Evolutionary conservation across 306 rosid genomes (phyloP).

Genomic region (Psophocarpus tetragonolobus): DNA sequence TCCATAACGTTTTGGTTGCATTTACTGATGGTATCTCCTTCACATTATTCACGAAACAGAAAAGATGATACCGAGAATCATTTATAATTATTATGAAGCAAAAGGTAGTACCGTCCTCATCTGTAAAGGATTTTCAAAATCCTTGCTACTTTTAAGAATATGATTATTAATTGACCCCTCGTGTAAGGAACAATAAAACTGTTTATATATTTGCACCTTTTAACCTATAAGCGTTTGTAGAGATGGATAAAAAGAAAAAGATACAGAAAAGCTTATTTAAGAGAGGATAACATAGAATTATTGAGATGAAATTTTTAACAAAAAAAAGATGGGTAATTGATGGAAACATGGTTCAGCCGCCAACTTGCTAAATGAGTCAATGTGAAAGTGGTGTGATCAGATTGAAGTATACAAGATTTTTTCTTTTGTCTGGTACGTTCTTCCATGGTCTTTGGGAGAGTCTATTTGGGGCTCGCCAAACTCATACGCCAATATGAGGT

Average conservation of each 20-base stretch:
- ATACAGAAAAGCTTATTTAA: neutral
- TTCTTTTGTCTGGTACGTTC: neutral
- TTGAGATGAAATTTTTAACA: neutral
- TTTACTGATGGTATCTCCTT: neutral
- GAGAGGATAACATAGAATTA: neutral
- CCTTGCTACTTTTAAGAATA: neutral
- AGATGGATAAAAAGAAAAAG: neutral
- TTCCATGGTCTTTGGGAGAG: neutral
- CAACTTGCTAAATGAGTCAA: neutral
- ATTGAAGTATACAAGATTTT: neutral
- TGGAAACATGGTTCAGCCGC: neutral
- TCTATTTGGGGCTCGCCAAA: conserved; percentile 15
- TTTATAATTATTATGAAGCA: neutral
- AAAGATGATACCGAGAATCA: neutral
- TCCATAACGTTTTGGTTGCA: conserved; percentile 25
- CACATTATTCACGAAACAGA: neutral
- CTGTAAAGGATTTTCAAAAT: conserved; percentile 7
- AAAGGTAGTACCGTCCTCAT: neutral
- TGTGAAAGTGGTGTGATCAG: neutral
- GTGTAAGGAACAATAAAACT: conserved; percentile 13
- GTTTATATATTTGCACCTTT: neutral
- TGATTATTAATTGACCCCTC: conserved; percentile 21
- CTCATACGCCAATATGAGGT: neutral
- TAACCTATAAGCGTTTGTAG: neutral
- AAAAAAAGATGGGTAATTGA: neutral